phyloP scores from a whole-genome alignment of 2,329 filamentous ascomycete genomes.

The Pyrenophora graminea region DNA sequence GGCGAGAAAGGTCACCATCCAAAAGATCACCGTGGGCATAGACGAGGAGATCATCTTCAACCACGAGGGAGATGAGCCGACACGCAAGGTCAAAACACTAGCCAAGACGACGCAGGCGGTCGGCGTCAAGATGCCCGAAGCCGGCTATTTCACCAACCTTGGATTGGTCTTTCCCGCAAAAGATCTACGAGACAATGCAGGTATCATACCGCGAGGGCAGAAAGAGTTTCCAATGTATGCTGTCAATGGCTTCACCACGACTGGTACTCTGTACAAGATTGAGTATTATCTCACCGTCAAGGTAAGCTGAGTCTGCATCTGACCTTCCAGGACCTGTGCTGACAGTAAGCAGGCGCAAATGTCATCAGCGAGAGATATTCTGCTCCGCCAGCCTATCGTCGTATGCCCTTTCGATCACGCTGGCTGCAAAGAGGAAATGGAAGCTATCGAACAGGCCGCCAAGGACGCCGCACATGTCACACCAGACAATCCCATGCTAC shows the following conservation, averaged over 20 bases:
- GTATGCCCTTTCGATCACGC: slow-evolving; percentile 95
- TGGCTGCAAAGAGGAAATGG: slow-evolving; percentile 97
- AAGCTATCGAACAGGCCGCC: slow-evolving; percentile 93
- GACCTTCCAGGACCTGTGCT: slow-evolving; percentile 4
- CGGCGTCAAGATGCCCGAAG: slow-evolving; percentile 82
- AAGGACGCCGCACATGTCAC: slow-evolving; percentile 89
- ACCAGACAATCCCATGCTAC: slow-evolving; percentile 89
- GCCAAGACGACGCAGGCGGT: slow-evolving; percentile 82
- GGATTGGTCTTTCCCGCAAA: slow-evolving; percentile 89
- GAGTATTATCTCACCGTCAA: slow-evolving; percentile 96
- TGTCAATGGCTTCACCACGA: slow-evolving; percentile 89
- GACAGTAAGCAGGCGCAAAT: slow-evolving; percentile 71
- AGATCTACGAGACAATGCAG: slow-evolving; percentile 83
- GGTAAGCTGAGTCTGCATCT: slow-evolving; percentile 56
- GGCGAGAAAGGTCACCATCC: slow-evolving; percentile 87
- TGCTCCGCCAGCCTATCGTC: slow-evolving; percentile 87
- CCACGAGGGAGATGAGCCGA: slow-evolving; percentile 93
- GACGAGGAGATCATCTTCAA: slow-evolving; percentile 99
- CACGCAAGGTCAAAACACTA: slow-evolving; percentile 84
- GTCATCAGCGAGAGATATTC: slow-evolving; percentile 84
- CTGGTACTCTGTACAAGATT: slow-evolving; percentile 94
- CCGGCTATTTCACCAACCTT: slow-evolving; percentile 90
- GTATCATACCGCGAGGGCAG: slow-evolving; percentile 82
- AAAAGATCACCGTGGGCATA: slow-evolving; percentile 89
- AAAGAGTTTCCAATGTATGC: slow-evolving; percentile 87